Evolutionary conservation across 2,329 filamentous ascomycete species (phyloP).

Genomic region (Huntiella savannae): DNA sequence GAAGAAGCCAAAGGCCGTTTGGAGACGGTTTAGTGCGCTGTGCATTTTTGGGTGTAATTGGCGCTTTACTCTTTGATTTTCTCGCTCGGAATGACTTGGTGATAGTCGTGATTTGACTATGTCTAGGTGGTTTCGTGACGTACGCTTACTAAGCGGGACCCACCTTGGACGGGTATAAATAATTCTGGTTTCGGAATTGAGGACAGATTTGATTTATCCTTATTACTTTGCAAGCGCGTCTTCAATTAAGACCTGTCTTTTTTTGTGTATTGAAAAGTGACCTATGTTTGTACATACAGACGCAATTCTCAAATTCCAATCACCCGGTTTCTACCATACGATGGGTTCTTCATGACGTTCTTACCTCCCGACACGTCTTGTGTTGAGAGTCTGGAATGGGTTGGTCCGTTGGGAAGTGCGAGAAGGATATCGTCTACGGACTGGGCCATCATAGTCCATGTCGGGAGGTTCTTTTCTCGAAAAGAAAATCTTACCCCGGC

Average conservation of each 20-base stretch:
- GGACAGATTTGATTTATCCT: too few relatives aligned
- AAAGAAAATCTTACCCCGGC: conserved; percentile 18
- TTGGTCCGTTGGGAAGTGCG: conserved; percentile 15
- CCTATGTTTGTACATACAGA: too few relatives aligned
- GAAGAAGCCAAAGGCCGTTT: conserved; percentile 96
- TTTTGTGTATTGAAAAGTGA: too few relatives aligned
- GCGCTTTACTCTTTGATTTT: not conserved
- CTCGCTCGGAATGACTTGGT: not conserved
- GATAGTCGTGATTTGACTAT: not conserved
- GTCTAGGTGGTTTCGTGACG: too few relatives aligned
- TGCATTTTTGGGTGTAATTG: conserved; percentile 46
- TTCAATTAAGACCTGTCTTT: too few relatives aligned
- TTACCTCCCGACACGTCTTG: conserved; percentile 8
- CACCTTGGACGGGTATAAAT: too few relatives aligned
- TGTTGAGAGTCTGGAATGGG: conserved; percentile 5
- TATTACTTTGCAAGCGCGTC: too few relatives aligned
- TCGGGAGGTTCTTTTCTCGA: conserved; percentile 15
- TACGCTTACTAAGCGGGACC: too few relatives aligned
- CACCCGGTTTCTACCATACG: conserved; percentile 10
- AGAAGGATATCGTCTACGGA: conserved; percentile 15
- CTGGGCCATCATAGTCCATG: conserved; percentile 26
- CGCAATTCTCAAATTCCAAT: too few relatives aligned
- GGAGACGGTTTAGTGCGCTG: conserved; percentile 63
- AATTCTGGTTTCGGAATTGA: too few relatives aligned
- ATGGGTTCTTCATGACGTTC: conserved; percentile 11